Conservation (phyloP, 2,329 filamentous ascomycete species). For the Rosellinia necatrix region DNA sequence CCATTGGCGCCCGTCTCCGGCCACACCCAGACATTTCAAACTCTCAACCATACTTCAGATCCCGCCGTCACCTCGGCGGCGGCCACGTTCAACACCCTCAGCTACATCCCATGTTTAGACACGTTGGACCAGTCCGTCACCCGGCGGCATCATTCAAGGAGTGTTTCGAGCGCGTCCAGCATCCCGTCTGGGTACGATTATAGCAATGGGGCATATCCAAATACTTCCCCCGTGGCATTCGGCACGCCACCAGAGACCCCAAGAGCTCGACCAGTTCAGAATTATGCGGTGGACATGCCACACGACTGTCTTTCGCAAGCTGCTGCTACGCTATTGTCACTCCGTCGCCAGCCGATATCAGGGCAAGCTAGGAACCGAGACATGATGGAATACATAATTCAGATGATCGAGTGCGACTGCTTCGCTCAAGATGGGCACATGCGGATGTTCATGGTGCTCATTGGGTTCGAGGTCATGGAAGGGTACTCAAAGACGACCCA, state of each 20-base stretch:
- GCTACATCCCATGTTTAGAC: slow-evolving; percentile 25
- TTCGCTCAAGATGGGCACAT: slow-evolving; percentile 27
- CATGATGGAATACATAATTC: slow-evolving; percentile 27
- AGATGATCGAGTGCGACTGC: slow-evolving; percentile 31
- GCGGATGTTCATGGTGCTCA: slow-evolving; percentile 30
- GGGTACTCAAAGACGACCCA: slow-evolving; percentile 24
- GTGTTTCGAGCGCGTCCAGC: slow-evolving; percentile 31
- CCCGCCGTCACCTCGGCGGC: slow-evolving; percentile 19
- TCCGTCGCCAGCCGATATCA: slow-evolving; percentile 19
- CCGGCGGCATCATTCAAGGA: slow-evolving; percentile 27
- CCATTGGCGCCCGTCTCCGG: slow-evolving; percentile 15
- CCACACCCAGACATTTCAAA: slow-evolving; percentile 16
- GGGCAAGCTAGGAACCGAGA: slow-evolving; percentile 20
- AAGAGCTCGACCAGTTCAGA: slow-evolving; percentile 16
- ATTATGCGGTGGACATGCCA: slow-evolving; percentile 18
- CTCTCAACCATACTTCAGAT: slow-evolving; percentile 25
- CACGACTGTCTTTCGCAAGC: slow-evolving; percentile 32
- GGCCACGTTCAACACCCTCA: slow-evolving; percentile 22
- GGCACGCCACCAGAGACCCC: slow-evolving; percentile 32
- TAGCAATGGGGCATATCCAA: slow-evolving; percentile 18
- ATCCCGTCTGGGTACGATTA: slow-evolving; percentile 29
- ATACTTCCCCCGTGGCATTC: slow-evolving; percentile 23
- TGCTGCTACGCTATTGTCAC: slow-evolving; percentile 23
- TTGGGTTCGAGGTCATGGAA: slow-evolving; percentile 33
- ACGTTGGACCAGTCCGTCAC: slow-evolving; percentile 11